Conservation (phyloP, 139 green algal species). For the Chlorella sp. region DNA sequence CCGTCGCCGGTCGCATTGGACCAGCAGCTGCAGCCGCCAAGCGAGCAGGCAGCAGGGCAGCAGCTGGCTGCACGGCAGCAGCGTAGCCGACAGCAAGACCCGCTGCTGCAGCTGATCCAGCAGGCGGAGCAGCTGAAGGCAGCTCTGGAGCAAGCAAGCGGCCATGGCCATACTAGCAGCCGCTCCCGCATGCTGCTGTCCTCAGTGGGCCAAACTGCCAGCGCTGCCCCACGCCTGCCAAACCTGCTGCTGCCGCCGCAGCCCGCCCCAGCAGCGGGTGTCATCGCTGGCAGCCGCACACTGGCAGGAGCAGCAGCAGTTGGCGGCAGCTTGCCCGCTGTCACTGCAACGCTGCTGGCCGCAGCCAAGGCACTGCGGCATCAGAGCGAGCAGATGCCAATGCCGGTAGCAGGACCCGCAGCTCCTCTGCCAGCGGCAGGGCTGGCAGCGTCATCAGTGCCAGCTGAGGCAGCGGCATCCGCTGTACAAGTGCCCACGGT, state of each 20-base stretch:
- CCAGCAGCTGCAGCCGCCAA: neutral
- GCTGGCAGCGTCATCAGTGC: neutral
- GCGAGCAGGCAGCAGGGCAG: neutral
- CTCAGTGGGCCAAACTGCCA: neutral
- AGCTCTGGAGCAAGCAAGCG: conserved; percentile 12
- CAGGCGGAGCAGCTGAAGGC: conserved; percentile 23
- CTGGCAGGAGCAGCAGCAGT: neutral
- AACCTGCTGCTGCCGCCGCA: neutral
- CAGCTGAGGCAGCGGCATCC: neutral
- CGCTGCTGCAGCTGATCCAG: conserved; percentile 23
- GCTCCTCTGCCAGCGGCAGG: neutral
- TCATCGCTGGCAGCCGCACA: neutral
- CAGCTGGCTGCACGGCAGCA: neutral
- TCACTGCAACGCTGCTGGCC: neutral
- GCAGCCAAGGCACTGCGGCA: conserved; percentile 9
- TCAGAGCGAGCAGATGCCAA: neutral
- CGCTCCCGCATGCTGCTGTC: neutral
- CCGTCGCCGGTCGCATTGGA: neutral
- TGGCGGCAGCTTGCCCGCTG: neutral
- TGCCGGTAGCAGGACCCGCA: neutral
- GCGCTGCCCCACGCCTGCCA: neutral
- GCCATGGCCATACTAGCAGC: neutral
- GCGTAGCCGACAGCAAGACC: neutral
- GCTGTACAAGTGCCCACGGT: too few species aligned
- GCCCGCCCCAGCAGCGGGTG: neutral